Evolutionary conservation across 768 basidiomycete species (phyloP), one percentile per base, ranked within the genome.

Genomic region (Russula ochroleuca): DNA sequence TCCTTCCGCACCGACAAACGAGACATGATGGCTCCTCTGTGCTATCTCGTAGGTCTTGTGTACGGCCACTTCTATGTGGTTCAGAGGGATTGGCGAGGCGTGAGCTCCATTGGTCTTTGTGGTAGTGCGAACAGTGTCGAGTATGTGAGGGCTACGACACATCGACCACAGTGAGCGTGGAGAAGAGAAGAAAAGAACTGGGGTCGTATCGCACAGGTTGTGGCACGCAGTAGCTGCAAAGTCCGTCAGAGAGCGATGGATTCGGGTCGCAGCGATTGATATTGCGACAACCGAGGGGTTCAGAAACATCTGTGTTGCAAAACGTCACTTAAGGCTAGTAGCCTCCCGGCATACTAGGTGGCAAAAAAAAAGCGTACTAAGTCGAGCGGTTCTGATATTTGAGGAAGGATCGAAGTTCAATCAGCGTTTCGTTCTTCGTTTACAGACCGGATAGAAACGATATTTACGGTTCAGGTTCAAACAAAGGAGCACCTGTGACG

Each of bases 381-480:
- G 41, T 56, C n/a, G 28, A 56, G n/a, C 2, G 41, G 40, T 6
- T 43, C 55, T 56, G 25, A n/a, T 40, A 41, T 11, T 41, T 9
- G 3, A 15, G n/a, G n/a, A 9, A 19, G 17, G 25, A 40, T 31
- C 19, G 19, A 28, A 5, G 17, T 37, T 11, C 1, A 37, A 37
- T 53, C 14, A 21, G 25, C 31, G 17, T 14, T n/a, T 28, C 28
- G 10, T 17, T 13, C 13, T 21, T 21, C 21, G 21, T 53, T 13
- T 6, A 23, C n/a, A 13, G 52, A 21, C n/a, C 14, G 13, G 4
- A 10, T 19, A 19, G 40, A 43, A n/a, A n/a, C 7, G 28, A 56
- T 31, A 56, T 21, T 9, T 43, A 56, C 55, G 28, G n/a, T 56
- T 56, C 41, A 56, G 55, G 13, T 43, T 7, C 19, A 55, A 55